Evolutionary conservation across 305 asterid species (phyloP), one percentile per base, ranked within the genome.

Genomic region (Salvia sclarea): DNA sequence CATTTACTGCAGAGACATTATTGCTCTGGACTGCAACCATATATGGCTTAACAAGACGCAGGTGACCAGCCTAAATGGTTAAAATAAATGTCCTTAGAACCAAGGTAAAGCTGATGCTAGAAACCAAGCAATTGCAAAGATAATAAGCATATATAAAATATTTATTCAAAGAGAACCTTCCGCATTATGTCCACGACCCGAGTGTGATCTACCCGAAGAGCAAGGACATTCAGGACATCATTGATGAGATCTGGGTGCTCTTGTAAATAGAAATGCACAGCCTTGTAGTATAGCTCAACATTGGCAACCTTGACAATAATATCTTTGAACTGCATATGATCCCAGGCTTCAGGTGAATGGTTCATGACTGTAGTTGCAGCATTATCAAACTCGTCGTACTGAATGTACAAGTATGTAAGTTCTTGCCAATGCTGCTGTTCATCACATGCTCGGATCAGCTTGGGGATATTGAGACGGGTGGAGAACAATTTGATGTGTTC

Each of bases 341-440:
- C 99, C 99, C 99, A 95, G 69, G 99, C 99, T 81, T 91, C 98
- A 37, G 99, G 99, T 28, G 99, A 95, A 83, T 95, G 99, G 79
- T 95, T 95, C 99, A 95, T 95, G 82, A 95, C 98, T 7, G 98
- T 91, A 7, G 98, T 89, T 55, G 98, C 99, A 80, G 99, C 99
- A 81, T 95, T 95, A 75, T 91, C 99, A 77, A 91, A 95, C 83
- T 95, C 99, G 37, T 91, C 98, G 68, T 95, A 95, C 77, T 95
- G 99, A 79, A 85, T 80, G 77, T 95, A 91, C 80, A 95, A 76
- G 84, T 89, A 95, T 2, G 98, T 95, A 10, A 95, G 87, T 74
- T 95, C 99, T 82, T 91, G 81, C 98, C 98, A 95, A 84, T 95
- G 99, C 72, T 95, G 99, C 74, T 95, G 99, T 74, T 95, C 98